These are phyloP conservation scores for Kurtzmaniella quercitrusa DNA, from an alignment of 1,139 yeast species.

Conservation along the genomic window DNA sequence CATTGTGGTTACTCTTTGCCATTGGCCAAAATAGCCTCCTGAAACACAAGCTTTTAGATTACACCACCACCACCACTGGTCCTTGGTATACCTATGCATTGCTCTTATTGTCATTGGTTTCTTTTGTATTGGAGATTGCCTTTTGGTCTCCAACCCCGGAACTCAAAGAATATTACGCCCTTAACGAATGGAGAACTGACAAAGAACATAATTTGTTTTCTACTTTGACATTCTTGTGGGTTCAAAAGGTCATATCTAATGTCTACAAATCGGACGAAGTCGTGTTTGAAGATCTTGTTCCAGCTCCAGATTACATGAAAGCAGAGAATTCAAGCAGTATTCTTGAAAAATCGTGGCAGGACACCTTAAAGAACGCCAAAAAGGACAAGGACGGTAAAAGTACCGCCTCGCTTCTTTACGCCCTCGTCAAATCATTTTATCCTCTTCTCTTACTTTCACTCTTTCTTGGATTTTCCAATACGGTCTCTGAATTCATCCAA, in stretches of 20 bases:
- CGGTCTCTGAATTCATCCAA: conserved; percentile 12
- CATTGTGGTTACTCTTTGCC: conserved; percentile 16
- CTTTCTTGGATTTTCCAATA: conserved; percentile 12
- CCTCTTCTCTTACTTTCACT: conserved; percentile 9
- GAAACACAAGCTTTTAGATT: conserved; percentile 14
- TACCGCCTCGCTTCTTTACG: conserved; percentile 12
- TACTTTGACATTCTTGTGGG: conserved; percentile 21
- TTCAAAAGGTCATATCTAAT: conserved; percentile 20
- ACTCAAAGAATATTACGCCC: conserved; percentile 32
- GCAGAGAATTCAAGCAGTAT: conserved; percentile 4
- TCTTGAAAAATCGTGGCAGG: conserved; percentile 6
- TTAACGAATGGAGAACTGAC: conserved; percentile 27
- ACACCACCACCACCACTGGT: conserved; percentile 12
- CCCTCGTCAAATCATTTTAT: conserved; percentile 12
- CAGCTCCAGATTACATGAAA: conserved; percentile 4
- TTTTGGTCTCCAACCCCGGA: conserved; percentile 34
- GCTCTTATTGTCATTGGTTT: conserved; percentile 9
- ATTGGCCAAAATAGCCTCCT: conserved; percentile 23
- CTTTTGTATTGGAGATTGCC: conserved; percentile 13
- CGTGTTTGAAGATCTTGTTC: conserved; percentile 19
- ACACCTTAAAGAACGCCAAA: conserved; percentile 6
- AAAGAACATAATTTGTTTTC: conserved; percentile 16
- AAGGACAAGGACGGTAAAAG: neutral
- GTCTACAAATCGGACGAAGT: conserved; percentile 20
- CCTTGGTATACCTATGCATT: conserved; percentile 10